Evolutionary conservation across 306 rosid genomes (phyloP).

Genomic region (Acacia confusa): DNA sequence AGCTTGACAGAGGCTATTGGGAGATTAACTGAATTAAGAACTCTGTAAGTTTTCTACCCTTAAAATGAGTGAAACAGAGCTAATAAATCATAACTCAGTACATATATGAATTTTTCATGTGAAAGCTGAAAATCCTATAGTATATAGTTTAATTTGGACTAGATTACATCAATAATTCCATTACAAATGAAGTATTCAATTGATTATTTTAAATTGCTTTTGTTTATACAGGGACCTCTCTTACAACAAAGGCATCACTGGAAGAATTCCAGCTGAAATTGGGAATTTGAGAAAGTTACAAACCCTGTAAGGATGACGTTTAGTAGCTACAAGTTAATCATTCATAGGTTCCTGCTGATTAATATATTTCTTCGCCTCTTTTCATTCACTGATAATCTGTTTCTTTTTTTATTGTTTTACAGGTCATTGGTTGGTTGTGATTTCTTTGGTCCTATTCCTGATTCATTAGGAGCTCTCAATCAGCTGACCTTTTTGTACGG

Average conservation of each 20-base stretch:
- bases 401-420: slow-evolving; percentile 23
- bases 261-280: slow-evolving; percentile 58
- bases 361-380: neutral
- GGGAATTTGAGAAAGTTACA: slow-evolving; percentile 56
- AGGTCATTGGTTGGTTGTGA: slow-evolving; percentile 69
- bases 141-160: neutral
- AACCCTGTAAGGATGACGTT: slow-evolving; percentile 48
- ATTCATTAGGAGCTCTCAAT: slow-evolving; percentile 54
- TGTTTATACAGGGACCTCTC: slow-evolving; percentile 59
- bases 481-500: slow-evolving; percentile 65
- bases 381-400: slow-evolving; percentile 10
- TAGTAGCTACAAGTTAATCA: slow-evolving; percentile 2
- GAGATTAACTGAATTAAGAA: slow-evolving; percentile 44
- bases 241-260: slow-evolving; percentile 47
- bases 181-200: neutral
- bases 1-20: slow-evolving; percentile 44
- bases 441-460: slow-evolving; percentile 70
- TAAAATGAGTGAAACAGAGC: neutral
- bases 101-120: neutral
- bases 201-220: neutral
- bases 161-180: neutral
- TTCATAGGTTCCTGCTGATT: neutral
- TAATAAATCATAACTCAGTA: neutral
- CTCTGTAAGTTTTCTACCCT: slow-evolving; percentile 46
- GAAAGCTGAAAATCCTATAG: neutral